These are phyloP conservation scores for Colletotrichum agaves DNA, from an alignment of 2,329 filamentous ascomycete genomes.

Conservation along the genomic window DNA sequence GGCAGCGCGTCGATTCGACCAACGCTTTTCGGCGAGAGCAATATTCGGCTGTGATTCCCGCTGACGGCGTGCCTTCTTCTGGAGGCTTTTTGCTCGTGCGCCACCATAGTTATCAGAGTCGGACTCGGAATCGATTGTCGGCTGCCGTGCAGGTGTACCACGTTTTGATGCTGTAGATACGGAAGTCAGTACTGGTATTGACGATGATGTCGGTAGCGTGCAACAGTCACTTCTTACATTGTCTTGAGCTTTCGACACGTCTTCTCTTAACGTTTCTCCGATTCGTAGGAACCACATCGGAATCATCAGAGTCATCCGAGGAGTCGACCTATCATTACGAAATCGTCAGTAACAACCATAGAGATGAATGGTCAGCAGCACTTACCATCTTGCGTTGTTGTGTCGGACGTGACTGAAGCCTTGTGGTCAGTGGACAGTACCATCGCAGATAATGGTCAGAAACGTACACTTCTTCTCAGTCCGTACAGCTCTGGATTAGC, in stretches of 20 bases:
- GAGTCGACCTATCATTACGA: conserved; percentile 55
- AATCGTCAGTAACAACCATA: conserved; percentile 39
- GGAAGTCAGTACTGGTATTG: conserved; percentile 14
- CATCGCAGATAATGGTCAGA: conserved; percentile 32
- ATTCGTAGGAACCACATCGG: conserved; percentile 70
- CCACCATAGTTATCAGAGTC: conserved; percentile 84
- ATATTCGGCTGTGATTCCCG: conserved; percentile 74
- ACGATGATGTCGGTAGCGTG: not conserved
- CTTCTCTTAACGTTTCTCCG: conserved; percentile 75
- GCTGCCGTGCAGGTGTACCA: conserved; percentile 64
- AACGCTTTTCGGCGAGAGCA: conserved; percentile 83
- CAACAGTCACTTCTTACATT: conserved; percentile 60
- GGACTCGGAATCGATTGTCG: conserved; percentile 66
- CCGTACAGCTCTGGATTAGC: conserved; percentile 96
- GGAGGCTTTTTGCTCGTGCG: conserved; percentile 73
- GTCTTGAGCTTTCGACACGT: conserved; percentile 72
- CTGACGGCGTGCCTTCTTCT: conserved; percentile 82
- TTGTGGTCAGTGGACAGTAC: conserved; percentile 24
- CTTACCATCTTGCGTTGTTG: conserved; percentile 69
- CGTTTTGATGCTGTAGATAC: conserved; percentile 65
- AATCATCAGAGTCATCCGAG: conserved; percentile 75
- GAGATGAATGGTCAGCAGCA: conserved; percentile 30
- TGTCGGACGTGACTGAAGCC: conserved; percentile 62
- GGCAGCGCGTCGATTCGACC: conserved; percentile 87
- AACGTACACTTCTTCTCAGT: conserved; percentile 86